Evolutionary conservation across 345 rosid genomes (phyloP).

Genomic region (Chamaenerion angustifolium): DNA sequence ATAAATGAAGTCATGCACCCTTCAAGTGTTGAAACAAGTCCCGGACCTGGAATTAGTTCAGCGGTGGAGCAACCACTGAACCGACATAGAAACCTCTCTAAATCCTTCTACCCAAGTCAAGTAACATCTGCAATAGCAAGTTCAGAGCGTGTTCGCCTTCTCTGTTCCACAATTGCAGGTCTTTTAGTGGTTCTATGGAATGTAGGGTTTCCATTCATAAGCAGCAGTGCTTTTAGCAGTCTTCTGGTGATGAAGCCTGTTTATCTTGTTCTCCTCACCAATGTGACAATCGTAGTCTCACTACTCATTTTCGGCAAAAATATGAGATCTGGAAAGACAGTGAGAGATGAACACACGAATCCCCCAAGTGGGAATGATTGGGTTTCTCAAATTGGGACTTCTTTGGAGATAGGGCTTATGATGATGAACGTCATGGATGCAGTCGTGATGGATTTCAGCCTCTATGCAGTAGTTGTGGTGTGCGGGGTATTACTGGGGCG

Average conservation of each 20-base stretch:
- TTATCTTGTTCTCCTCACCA: slow-evolving; percentile 47
- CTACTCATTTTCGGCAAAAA: slow-evolving; percentile 20
- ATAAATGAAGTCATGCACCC: too few relatives aligned
- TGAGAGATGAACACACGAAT: slow-evolving; percentile 15
- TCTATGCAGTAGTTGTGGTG: slow-evolving; percentile 39
- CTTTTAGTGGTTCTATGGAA: slow-evolving; percentile 36
- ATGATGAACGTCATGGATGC: slow-evolving; percentile 56
- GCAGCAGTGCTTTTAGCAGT: slow-evolving; percentile 19
- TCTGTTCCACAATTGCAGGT: slow-evolving; percentile 34
- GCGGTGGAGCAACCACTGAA: not conserved
- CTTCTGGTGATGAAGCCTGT: slow-evolving; percentile 54
- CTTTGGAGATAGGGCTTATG: slow-evolving; percentile 47
- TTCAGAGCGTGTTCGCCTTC: slow-evolving; percentile 31
- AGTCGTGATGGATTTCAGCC: slow-evolving; percentile 49
- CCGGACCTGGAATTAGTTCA: not conserved
- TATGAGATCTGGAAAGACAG: slow-evolving; percentile 10
- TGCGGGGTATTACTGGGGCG: slow-evolving; percentile 18
- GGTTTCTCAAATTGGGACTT: slow-evolving; percentile 48
- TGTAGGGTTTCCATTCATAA: slow-evolving; percentile 41
- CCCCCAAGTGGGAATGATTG: slow-evolving; percentile 29
- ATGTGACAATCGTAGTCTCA: slow-evolving; percentile 38
- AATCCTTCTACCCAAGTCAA: slow-evolving; percentile 26
- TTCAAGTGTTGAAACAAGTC: too few relatives aligned
- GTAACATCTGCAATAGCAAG: slow-evolving; percentile 45
- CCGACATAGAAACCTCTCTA: not conserved